Evolutionary conservation across 768 basidiomycete genomes (phyloP).

Genomic region (Tylopilus plumbeoviolaceoides): DNA sequence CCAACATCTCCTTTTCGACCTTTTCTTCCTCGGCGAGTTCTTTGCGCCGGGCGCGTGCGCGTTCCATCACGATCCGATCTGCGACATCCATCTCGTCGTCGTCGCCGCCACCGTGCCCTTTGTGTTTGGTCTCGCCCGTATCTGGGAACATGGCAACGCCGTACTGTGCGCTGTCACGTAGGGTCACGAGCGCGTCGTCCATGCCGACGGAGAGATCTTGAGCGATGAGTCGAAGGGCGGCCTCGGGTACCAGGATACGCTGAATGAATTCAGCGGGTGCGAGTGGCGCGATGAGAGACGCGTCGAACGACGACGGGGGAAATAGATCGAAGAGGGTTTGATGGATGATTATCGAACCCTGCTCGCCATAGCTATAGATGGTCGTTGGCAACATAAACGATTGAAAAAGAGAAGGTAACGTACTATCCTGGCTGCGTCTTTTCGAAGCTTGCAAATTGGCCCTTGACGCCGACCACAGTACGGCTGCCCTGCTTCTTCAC

Average conservation of each 20-base stretch:
- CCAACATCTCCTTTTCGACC: conserved; percentile 27
- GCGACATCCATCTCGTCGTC: conserved; percentile 31
- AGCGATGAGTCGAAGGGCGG: conserved; percentile 76
- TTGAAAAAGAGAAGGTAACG: conserved; percentile 30
- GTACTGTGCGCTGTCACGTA: conserved; percentile 76
- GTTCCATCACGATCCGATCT: conserved; percentile 42
- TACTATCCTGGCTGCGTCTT: conserved; percentile 89
- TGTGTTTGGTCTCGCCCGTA: conserved; percentile 26
- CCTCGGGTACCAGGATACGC: conserved; percentile 87
- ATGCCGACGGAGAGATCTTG: conserved; percentile 57
- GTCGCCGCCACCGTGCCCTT: conserved; percentile 32
- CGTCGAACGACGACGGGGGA: conserved; percentile 55
- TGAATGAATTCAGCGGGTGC: conserved; percentile 74
- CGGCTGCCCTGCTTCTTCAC: conserved; percentile 63
- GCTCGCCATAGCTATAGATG: conserved; percentile 71
- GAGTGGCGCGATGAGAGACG: conserved; percentile 57
- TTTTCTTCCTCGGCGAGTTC: conserved; percentile 41
- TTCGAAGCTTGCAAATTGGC: conserved; percentile 76
- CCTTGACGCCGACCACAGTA: conserved; percentile 61
- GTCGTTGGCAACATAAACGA: neutral
- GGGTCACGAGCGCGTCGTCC: conserved; percentile 49
- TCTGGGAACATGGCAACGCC: conserved; percentile 83
- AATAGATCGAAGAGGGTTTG: conserved; percentile 74
- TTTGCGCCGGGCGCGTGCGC: conserved; percentile 38
- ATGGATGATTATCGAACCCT: conserved; percentile 76